A percentile compares a stretch with the other conserved stretches of the same genome.
phyloP scores from a whole-genome alignment of 495 filamentous ascomycete genomes.

The Aspergillus kassunensis region DNA sequence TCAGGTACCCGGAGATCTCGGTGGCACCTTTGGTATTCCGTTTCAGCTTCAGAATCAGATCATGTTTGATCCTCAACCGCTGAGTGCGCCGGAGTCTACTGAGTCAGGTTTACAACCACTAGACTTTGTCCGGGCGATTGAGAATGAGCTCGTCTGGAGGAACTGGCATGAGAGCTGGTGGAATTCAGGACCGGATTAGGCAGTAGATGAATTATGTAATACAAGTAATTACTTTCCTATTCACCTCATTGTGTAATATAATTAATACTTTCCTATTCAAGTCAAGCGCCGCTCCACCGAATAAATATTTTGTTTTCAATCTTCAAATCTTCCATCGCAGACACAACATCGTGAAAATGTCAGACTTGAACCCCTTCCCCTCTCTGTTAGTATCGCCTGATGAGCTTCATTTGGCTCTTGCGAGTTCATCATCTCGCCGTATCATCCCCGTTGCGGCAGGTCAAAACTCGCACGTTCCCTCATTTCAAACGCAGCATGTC shows the following conservation, averaged over 20 bases:
- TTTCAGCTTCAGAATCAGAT: slow-evolving; percentile 3
- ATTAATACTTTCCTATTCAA: no score
- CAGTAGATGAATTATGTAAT: no score
- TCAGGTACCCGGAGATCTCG: background rate
- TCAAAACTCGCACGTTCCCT: slow-evolving; percentile 4
- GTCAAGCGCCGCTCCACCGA: no score
- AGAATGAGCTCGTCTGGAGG: slow-evolving; percentile 6
- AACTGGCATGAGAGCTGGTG: slow-evolving; percentile 14
- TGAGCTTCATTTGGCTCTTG: slow-evolving; percentile 14
- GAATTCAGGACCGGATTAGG: background rate
- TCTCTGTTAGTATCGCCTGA: slow-evolving; percentile 18
- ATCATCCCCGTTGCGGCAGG: slow-evolving; percentile 28
- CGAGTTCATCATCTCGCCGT: slow-evolving; percentile 2
- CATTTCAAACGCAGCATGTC: slow-evolving; percentile 23
- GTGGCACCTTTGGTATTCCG: background rate
- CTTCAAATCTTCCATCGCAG: no score
- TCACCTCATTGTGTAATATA: no score
- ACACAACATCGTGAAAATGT: background rate
- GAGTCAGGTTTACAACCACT: no score
- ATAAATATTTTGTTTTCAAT: no score
- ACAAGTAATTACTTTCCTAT: no score
- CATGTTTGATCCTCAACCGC: background rate
- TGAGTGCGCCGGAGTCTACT: no score
- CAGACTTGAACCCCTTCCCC: slow-evolving; percentile 12
- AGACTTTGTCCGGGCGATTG: slow-evolving; percentile 9